A percentile compares a stretch with the other conserved stretches of the same genome.
phyloP scores from a whole-genome alignment of 2,329 filamentous ascomycete genomes.

The Cadophora malorum region DNA sequence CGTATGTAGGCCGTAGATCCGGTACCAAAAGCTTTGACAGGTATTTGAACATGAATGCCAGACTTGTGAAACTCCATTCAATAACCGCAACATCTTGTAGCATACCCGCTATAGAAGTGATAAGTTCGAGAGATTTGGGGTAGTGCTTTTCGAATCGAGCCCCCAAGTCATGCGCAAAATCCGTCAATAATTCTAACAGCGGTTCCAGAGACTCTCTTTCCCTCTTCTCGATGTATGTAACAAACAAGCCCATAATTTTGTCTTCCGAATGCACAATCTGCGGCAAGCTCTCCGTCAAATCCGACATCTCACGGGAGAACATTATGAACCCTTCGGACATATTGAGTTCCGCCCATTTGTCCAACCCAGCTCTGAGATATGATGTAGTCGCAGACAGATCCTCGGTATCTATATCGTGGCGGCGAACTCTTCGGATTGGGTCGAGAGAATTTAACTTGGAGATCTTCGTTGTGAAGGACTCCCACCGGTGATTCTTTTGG shows the following conservation, averaged over 20 bases:
- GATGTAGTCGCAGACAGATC: slow-evolving; percentile 80
- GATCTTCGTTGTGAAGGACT: slow-evolving; percentile 89
- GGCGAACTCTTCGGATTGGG: slow-evolving; percentile 86
- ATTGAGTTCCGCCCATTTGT: slow-evolving; percentile 92
- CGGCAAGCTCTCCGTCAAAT: slow-evolving; percentile 86
- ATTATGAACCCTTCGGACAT: slow-evolving; percentile 79
- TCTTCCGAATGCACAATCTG: slow-evolving; percentile 92
- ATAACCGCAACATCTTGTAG: slow-evolving; percentile 86
- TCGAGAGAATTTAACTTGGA: slow-evolving; percentile 89
- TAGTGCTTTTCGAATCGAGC: slow-evolving; percentile 89
- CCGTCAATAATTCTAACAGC: slow-evolving; percentile 83
- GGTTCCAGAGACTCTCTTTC: slow-evolving; percentile 86
- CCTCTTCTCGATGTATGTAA: slow-evolving; percentile 76
- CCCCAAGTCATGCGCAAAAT: slow-evolving; percentile 94
- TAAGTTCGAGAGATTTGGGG: slow-evolving; percentile 72
- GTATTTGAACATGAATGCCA: slow-evolving; percentile 98
- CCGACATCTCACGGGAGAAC: slow-evolving; percentile 77
- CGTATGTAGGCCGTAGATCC: slow-evolving; percentile 83
- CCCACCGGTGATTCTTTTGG: slow-evolving; percentile 85
- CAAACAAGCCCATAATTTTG: slow-evolving; percentile 79
- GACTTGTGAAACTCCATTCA: slow-evolving; percentile 94
- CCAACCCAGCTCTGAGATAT: slow-evolving; percentile 81
- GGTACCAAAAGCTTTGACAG: slow-evolving; percentile 85
- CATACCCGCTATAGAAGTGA: slow-evolving; percentile 79
- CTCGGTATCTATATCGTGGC: slow-evolving; percentile 81